phyloP scores from a whole-genome alignment of 2,329 filamentous ascomycete species.

The Neobulgaria alba region DNA sequence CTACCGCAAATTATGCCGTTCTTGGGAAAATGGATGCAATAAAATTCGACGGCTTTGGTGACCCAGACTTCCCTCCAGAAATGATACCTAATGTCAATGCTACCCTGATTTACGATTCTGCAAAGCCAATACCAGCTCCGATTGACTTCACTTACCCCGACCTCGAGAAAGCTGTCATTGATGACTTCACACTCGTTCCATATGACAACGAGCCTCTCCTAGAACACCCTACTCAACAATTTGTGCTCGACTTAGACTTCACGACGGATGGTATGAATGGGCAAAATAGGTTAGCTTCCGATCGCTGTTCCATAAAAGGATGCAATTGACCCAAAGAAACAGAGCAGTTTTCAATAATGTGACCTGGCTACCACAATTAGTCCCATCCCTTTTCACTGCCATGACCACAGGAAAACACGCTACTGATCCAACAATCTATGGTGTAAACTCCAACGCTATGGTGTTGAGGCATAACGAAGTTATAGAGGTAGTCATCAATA shows the following conservation, averaged over 20 bases:
- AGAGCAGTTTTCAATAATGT: neutral
- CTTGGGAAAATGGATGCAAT: slow-evolving; percentile 33
- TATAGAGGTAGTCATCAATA: slow-evolving; percentile 45
- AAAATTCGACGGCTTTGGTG: slow-evolving; percentile 43
- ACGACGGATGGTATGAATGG: slow-evolving; percentile 43
- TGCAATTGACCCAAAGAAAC: too few relatives aligned
- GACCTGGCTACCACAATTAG: slow-evolving; percentile 27
- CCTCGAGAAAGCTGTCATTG: slow-evolving; percentile 49
- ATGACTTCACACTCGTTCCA: slow-evolving; percentile 63
- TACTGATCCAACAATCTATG: slow-evolving; percentile 50
- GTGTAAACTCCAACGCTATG: slow-evolving; percentile 50
- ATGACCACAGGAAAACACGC: slow-evolving; percentile 43
- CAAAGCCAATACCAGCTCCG: slow-evolving; percentile 38
- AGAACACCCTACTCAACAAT: slow-evolving; percentile 41
- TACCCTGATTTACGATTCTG: slow-evolving; percentile 47
- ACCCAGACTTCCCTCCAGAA: slow-evolving; percentile 34
- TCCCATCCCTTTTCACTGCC: slow-evolving; percentile 71
- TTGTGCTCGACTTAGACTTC: slow-evolving; percentile 49
- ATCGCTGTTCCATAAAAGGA: too few relatives aligned
- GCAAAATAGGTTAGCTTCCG: neutral
- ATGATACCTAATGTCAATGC: slow-evolving; percentile 51
- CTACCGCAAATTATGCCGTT: slow-evolving; percentile 20
- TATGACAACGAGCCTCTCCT: slow-evolving; percentile 24
- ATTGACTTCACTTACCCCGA: slow-evolving; percentile 40
- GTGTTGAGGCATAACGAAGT: slow-evolving; percentile 58